Evolutionary conservation across 441 rosid species (phyloP).

Genomic region (Populus tomentosa): DNA sequence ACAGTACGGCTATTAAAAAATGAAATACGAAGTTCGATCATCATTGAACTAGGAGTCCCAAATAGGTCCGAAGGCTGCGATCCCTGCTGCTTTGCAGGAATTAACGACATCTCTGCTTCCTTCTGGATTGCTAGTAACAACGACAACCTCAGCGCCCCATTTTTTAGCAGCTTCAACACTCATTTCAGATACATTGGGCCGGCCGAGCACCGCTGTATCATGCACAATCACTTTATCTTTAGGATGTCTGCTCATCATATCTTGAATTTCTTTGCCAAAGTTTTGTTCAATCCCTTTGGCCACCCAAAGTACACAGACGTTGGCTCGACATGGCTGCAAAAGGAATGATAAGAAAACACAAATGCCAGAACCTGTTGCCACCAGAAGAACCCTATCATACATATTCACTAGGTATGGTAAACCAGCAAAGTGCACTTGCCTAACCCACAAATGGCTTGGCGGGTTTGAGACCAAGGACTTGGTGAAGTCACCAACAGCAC

Average conservation of each 20-base stretch:
- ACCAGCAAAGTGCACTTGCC: slow-evolving; percentile 67
- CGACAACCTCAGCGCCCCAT: slow-evolving; percentile 65
- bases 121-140: slow-evolving; percentile 82
- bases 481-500: slow-evolving; percentile 83
- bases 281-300: slow-evolving; percentile 70
- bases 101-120: slow-evolving; percentile 71
- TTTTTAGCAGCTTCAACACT: slow-evolving; percentile 55
- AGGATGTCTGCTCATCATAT: slow-evolving; percentile 47
- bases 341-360: slow-evolving; percentile 70
- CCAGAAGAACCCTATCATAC: slow-evolving; percentile 60
- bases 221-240: slow-evolving; percentile 59
- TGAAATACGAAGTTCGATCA: no score
- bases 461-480: slow-evolving; percentile 54
- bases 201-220: slow-evolving; percentile 54
- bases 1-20: no score
- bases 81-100: slow-evolving; percentile 48
- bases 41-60: slow-evolving; percentile 63
- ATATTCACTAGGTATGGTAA: slow-evolving; percentile 62
- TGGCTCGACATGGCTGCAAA: slow-evolving; percentile 51
- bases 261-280: slow-evolving; percentile 58
- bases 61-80: slow-evolving; percentile 79
- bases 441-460: slow-evolving; percentile 72
- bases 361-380: slow-evolving; percentile 78
- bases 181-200: slow-evolving; percentile 64
- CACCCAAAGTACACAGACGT: slow-evolving; percentile 62